Evolutionary conservation across 1,284 basidiomycete species (phyloP), one percentile per base, ranked within the genome.

Genomic region (Puccinia coronata): DNA sequence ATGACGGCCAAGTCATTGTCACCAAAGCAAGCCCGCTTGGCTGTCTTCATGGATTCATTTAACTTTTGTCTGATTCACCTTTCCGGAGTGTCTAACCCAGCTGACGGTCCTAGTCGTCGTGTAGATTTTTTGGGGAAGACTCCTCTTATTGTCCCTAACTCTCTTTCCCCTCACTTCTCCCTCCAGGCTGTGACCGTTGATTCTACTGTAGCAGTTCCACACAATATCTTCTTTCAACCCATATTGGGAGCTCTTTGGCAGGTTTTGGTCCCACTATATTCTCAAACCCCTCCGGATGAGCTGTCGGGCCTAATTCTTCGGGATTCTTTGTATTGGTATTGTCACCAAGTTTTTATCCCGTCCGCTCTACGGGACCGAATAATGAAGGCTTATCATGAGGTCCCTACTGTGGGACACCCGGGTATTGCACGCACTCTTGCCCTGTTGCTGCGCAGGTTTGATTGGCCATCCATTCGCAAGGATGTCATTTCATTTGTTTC

Each of bases 51-150:
- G 0, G 41, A 47, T 34, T 34, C 23, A 20, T 79, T 79, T 31
- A 36, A 70, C 47, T 70, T 70, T n/a, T n/a, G 28, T 16, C 43
- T 82, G 43, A 43, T 67, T 20, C 75, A 77, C 25, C 3, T 53
- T 34, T 39, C 57, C 18, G 75, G 75, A 9, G 25, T 20, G 9
- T 2, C 41, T 2, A 77, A 77, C 43, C 75, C 75, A 18, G 75
- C 75, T 5, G 61, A 77, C 51, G 39, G 36, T 8, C 59, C 75
- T 18, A 59, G 51, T 47, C 36, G 41, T 12, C 12, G 75, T 31
- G 18, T 25, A 9, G 61, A 77, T 67, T 77, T 49, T 53, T 61
- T 47, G 12, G n/a, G 59, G 9, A 61, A 9, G 31, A 39, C 28
- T 6, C 28, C 43, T 43, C 16, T 43, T 6, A 16, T 36, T 1